phyloP scores from a whole-genome alignment of 106 monocot genomes.

The Dendrobium nobile region DNA sequence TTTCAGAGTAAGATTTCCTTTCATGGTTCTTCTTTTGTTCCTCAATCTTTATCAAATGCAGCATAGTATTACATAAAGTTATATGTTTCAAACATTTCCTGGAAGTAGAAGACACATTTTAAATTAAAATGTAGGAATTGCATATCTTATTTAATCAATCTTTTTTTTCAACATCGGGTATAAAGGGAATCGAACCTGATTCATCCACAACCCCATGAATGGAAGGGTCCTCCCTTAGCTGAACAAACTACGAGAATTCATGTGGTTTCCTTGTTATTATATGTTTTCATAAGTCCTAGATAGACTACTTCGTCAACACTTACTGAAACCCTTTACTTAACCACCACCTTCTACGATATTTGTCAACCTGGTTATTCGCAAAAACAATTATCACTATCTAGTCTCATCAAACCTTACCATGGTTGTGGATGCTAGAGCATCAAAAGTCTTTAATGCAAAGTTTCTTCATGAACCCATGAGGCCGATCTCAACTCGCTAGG shows the following conservation, averaged over 20 bases:
- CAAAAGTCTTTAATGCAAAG: neutral
- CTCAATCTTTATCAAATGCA: no score
- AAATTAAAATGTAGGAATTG: no score
- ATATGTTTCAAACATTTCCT: no score
- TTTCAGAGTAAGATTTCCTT: no score
- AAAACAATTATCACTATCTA: neutral
- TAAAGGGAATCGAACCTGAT: slow-evolving; percentile 1
- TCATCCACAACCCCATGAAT: neutral
- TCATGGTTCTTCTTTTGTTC: no score
- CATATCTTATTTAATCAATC: no score
- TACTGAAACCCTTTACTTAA: neutral
- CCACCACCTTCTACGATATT: slow-evolving; percentile 2
- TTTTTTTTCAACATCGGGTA: neutral
- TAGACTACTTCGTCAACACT: slow-evolving; percentile 5
- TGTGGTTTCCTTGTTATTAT: no score
- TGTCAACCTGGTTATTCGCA: neutral
- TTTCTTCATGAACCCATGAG: neutral
- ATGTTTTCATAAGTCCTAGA: neutral
- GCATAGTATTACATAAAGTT: no score
- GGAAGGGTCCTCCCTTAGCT: neutral
- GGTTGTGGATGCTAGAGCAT: neutral
- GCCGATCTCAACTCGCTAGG: no score
- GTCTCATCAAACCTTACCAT: neutral
- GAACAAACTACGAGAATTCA: no score
- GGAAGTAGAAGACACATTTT: no score